These are phyloP conservation scores for Ceratobasidium sp. DNA, from an alignment of 1,284 basidiomycete species.

Conservation along the genomic window DNA sequence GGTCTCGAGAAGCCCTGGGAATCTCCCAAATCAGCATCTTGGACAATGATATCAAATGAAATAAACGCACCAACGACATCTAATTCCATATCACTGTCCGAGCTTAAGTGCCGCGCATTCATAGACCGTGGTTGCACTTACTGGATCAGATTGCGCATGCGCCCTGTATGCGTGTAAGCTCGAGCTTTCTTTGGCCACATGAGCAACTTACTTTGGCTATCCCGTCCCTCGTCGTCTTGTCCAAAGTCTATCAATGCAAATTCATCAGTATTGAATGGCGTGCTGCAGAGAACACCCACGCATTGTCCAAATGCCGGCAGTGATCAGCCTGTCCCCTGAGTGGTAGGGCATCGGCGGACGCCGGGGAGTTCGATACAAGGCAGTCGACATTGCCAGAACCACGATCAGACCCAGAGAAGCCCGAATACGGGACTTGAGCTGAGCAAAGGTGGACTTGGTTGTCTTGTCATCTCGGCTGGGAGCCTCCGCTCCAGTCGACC, in stretches of 20 bases:
- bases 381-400: constrained; percentile 59
- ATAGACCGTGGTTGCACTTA: constrained; percentile 46
- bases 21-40: background rate
- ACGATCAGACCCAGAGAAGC: constrained; percentile 55
- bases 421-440: constrained; percentile 29
- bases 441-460: background rate
- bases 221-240: constrained; percentile 80
- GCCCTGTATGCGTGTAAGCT: constrained; percentile 46
- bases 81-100: constrained; percentile 73
- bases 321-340: constrained; percentile 71
- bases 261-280: background rate
- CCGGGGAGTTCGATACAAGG: constrained; percentile 61
- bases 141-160: constrained; percentile 76
- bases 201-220: constrained; percentile 64
- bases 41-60: background rate
- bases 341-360: constrained; percentile 64
- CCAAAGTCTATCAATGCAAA: constrained; percentile 60
- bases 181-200: background rate
- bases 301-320: constrained; percentile 92
- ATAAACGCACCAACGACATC: constrained; percentile 65
- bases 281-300: constrained; percentile 51
- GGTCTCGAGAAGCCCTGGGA: constrained; percentile 73
- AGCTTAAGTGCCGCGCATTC: constrained; percentile 29
- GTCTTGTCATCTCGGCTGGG: background rate
- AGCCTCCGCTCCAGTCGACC: background rate